Conservation (phyloP, 106 monocot genomes). For the Iris macrosiphon region DNA sequence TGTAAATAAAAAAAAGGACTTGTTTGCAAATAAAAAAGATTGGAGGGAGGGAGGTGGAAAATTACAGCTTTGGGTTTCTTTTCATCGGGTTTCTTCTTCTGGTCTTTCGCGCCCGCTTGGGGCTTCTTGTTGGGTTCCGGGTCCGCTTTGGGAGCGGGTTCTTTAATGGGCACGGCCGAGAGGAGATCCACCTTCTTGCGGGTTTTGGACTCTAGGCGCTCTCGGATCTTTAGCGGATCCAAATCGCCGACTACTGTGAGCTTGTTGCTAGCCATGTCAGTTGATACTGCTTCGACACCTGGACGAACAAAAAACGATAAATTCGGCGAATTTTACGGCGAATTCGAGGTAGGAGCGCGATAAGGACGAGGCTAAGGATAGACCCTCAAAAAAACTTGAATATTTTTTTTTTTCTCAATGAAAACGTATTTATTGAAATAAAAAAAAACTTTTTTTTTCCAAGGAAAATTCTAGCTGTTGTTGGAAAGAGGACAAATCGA, state of each 20-base stretch:
- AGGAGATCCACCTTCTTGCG: slow-evolving; percentile 77
- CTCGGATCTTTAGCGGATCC: slow-evolving; percentile 61
- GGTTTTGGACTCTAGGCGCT: slow-evolving; percentile 48
- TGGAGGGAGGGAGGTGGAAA: no score
- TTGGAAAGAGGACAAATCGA: no score
- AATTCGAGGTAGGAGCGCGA: no score
- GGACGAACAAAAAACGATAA: neutral
- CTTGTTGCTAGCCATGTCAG: slow-evolving; percentile 27
- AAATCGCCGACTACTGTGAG: slow-evolving; percentile 65
- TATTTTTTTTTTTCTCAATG: no score
- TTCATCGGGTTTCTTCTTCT: slow-evolving; percentile 30
- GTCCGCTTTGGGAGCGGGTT: neutral
- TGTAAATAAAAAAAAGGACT: no score
- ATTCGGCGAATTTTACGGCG: neutral
- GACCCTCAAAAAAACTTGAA: no score
- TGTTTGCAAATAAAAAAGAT: no score
- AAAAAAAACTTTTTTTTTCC: no score
- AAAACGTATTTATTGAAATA: no score
- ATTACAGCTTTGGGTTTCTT: slow-evolving; percentile 17
- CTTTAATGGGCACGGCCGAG: slow-evolving; percentile 18
- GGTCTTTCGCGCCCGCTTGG: slow-evolving; percentile 1
- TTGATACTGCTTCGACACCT: slow-evolving; percentile 52
- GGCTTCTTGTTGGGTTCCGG: slow-evolving; percentile 19
- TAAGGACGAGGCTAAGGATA: no score
- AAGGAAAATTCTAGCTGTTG: no score